phyloP scores from a whole-genome alignment of 148 eudicot species.

The Vaccinium macrocarpon region DNA sequence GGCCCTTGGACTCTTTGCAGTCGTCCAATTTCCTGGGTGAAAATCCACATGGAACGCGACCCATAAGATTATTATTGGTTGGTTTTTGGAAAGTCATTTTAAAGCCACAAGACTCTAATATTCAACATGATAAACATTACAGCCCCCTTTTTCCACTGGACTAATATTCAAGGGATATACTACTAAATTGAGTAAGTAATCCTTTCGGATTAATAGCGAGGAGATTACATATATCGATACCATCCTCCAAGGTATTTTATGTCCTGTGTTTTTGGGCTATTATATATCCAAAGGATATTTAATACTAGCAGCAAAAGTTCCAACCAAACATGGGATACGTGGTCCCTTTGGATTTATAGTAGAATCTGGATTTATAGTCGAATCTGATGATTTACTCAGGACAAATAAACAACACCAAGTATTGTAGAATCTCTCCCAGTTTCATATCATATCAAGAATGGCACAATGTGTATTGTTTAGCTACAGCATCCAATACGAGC shows the following conservation, averaged over 20 bases:
- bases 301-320: background rate
- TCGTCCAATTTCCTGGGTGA: conserved; percentile 81
- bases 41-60: background rate
- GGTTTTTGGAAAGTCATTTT: background rate
- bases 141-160: background rate
- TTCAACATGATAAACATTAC: background rate
- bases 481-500: background rate
- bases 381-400: background rate
- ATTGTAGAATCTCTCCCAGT: background rate
- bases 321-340: background rate
- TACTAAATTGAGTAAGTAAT: background rate
- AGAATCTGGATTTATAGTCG: background rate
- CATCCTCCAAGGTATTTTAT: background rate
- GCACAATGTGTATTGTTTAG: background rate
- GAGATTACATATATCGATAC: background rate
- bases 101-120: background rate
- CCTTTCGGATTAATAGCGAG: background rate
- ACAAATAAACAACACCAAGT: background rate
- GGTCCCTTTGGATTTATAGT: background rate
- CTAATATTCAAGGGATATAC: background rate
- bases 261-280: background rate
- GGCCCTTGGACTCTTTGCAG: conserved; percentile 87
- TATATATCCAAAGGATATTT: background rate
- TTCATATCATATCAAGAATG: background rate
- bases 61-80: background rate